Percentiles rank a stretch among this genome's conserved stretches.
These are phyloP conservation scores for Syzygium malaccense DNA, from an alignment of 441 rosid species.

Conservation along the genomic window DNA sequence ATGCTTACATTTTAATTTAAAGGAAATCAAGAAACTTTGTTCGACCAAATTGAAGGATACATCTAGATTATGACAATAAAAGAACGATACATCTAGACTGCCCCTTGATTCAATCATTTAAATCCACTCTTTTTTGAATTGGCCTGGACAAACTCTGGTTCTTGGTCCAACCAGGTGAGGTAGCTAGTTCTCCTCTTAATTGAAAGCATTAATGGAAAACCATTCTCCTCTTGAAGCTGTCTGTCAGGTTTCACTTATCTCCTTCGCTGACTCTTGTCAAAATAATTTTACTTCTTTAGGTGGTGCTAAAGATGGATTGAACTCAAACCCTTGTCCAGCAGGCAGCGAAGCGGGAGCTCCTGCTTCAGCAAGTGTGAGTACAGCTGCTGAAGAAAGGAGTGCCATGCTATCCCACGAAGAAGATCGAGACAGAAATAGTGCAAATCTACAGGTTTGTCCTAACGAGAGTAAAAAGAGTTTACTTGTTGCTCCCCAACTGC, in stretches of 20 bases:
- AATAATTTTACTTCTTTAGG: slow-evolving; percentile 11
- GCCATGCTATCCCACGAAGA: slow-evolving; percentile 14
- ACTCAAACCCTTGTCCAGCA: slow-evolving; percentile 18
- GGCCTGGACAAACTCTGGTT: not conserved
- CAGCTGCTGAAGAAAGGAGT: slow-evolving; percentile 6
- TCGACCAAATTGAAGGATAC: not conserved
- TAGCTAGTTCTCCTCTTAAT: not conserved
- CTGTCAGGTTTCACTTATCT: slow-evolving; percentile 1
- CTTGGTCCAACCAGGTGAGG: not conserved
- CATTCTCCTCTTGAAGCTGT: not conserved
- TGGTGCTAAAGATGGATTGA: slow-evolving; percentile 26
- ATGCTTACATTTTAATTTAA: not conserved
- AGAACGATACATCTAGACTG: not conserved
- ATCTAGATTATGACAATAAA: not conserved
- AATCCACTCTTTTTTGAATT: not conserved
- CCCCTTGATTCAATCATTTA: not conserved
- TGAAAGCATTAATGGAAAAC: not conserved
- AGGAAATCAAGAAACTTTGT: not conserved
- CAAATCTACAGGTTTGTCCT: slow-evolving; percentile 13
- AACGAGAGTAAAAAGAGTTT: slow-evolving; percentile 24
- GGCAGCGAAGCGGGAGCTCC: slow-evolving; percentile 39
- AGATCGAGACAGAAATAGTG: not conserved
- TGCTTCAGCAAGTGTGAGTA: slow-evolving; percentile 5
- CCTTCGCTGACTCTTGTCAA: slow-evolving; percentile 9
- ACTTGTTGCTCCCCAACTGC: slow-evolving; percentile 19